Evolutionary conservation across 2,329 filamentous ascomycete species (phyloP).

Genomic region (Sporothrix euskadiensis): DNA sequence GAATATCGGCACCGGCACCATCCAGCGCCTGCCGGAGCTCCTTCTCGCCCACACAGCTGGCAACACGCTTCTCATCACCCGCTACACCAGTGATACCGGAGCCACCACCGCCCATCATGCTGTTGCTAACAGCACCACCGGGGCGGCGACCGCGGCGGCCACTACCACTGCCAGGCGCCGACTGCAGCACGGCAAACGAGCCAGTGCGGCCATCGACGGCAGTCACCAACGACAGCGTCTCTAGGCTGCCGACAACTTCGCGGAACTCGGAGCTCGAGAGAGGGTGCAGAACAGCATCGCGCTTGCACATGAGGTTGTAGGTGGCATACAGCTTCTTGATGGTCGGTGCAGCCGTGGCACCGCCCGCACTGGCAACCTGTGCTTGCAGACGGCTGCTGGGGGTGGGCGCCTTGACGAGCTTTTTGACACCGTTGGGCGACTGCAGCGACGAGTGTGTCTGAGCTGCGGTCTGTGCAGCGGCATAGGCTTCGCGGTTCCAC

Average conservation of each 20-base stretch:
- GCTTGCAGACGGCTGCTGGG: slow-evolving; percentile 42
- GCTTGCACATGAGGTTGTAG: slow-evolving; percentile 79
- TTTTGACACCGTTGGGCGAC: slow-evolving; percentile 26
- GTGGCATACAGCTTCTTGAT: slow-evolving; percentile 81
- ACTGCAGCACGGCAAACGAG: slow-evolving; percentile 63
- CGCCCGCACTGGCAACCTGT: slow-evolving; percentile 54
- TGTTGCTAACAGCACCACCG: slow-evolving; percentile 44
- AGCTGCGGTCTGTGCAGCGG: slow-evolving; percentile 28
- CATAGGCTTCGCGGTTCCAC: slow-evolving; percentile 59
- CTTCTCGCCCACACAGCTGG: slow-evolving; percentile 75
- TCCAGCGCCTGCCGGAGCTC: slow-evolving; percentile 74
- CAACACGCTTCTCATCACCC: slow-evolving; percentile 74
- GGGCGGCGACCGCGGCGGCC: slow-evolving; percentile 35
- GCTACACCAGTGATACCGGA: slow-evolving; percentile 56
- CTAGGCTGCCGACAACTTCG: slow-evolving; percentile 85
- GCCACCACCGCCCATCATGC: slow-evolving; percentile 49
- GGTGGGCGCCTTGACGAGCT: slow-evolving; percentile 27
- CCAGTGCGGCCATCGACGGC: slow-evolving; percentile 69
- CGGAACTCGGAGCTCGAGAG: slow-evolving; percentile 90
- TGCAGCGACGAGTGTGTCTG: slow-evolving; percentile 18
- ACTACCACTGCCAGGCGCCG: slow-evolving; percentile 66
- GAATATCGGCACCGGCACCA: slow-evolving; percentile 60
- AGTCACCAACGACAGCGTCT: slow-evolving; percentile 79
- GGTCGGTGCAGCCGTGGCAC: slow-evolving; percentile 62
- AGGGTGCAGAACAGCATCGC: slow-evolving; percentile 85